phyloP scores from a whole-genome alignment of 2,329 filamentous ascomycete genomes.

The Talaromyces verruculosus region DNA sequence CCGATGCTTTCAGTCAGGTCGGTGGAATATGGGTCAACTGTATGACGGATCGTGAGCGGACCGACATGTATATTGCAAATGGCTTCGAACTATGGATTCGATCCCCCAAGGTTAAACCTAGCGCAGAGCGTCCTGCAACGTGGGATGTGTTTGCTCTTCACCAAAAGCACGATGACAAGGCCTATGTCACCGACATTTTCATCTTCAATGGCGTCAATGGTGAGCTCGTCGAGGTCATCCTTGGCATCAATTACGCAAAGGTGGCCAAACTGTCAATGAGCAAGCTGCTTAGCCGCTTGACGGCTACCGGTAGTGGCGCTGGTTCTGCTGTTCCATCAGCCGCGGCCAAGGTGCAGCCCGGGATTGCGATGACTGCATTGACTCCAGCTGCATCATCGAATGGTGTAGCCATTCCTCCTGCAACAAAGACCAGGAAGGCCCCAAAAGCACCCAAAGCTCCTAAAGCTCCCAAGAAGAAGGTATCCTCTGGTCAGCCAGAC shows the following conservation, averaged over 20 bases:
- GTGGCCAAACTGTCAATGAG: conserved; percentile 22
- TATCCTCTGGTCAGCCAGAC: not conserved
- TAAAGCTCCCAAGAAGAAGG: not conserved
- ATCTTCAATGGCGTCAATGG: conserved; percentile 26
- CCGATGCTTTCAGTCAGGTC: conserved; percentile 34
- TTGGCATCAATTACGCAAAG: conserved; percentile 28
- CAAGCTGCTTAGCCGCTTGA: conserved; percentile 29
- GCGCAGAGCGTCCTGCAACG: not conserved
- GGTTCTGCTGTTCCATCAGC: not conserved
- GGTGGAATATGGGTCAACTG: conserved; percentile 33
- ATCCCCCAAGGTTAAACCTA: conserved; percentile 10
- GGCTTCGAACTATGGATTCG: conserved; percentile 26
- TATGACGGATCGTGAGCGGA: conserved; percentile 24
- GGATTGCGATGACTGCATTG: not conserved
- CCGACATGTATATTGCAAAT: conserved; percentile 32
- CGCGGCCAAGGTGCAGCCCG: not conserved
- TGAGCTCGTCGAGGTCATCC: conserved; percentile 26
- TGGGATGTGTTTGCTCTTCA: conserved; percentile 29
- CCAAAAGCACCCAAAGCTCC: not conserved
- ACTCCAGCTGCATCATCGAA: not conserved
- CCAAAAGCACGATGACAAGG: conserved; percentile 22
- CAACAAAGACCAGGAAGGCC: not conserved
- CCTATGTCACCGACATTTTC: conserved; percentile 27
- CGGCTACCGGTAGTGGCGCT: not conserved
- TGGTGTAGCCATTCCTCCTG: not conserved